Evolutionary conservation across 805 yeast genomes (phyloP), one percentile per base, ranked within the genome.

Genomic region (Scheffersomyces stipitis): DNA sequence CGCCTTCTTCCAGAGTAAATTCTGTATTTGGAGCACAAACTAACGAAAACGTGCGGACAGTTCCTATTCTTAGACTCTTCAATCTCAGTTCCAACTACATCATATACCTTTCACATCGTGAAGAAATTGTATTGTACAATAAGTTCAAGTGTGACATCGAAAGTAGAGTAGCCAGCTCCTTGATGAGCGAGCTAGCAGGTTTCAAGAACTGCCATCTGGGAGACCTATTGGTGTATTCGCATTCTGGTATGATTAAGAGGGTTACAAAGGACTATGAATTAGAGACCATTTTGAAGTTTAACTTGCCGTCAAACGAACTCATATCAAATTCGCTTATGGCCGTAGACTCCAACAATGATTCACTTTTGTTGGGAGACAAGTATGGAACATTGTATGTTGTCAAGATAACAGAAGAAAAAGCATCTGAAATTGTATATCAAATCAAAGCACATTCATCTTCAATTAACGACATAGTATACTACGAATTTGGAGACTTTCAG

Each of bases 391-490:
- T 73, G 1, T 54, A 51, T 24, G 61, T 71, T 26, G 26, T 65
- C 6, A 43, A 52, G 20, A 8, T 18, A 1, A 45, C 54, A 1
- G 54, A 46, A 31, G 41, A 45, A 31, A 6, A 10, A 12, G 27
- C 35, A 30, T 43, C 54, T 3, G 45, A 47, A 6, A 15, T 38
- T 28, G 45, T 46, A 10, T 64, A 45, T 46, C 57, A 52, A 5
- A 50, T 62, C 0, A 69, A 73, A 29, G 78, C 79, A 1, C 83
- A 80, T 44, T 73, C 76, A 16, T 74, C 79, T 5, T 57, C 74
- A 8, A 56, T 78, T 12, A 78, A 75, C 40, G 80, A 72, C 30
- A 48, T 77, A 2, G 37, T 54, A 1, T 60, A 54, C 34, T 72
- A 74, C 37, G 49, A 54, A 29, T 37, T 60, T 3, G 59, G 43